Evolutionary conservation across 345 rosid genomes (phyloP).

Genomic region (Garcia nutans): DNA sequence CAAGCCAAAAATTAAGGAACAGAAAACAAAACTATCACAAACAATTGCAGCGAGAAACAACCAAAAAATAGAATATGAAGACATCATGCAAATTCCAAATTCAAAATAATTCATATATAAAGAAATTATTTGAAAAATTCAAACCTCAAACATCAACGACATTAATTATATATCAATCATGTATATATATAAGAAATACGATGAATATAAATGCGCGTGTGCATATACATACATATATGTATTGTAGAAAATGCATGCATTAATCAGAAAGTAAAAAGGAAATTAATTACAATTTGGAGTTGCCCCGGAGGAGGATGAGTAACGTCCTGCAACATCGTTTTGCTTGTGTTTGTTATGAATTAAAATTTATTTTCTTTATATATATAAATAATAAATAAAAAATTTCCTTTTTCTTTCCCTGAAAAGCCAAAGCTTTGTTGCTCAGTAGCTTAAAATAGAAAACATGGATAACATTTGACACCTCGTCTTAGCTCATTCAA

Average conservation of each 20-base stretch:
- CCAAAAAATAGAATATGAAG: neutral
- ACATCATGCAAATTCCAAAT: neutral
- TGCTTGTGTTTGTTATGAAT: neutral
- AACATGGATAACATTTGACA: neutral
- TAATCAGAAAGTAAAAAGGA: neutral
- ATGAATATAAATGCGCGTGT: neutral
- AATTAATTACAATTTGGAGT: slow-evolving; percentile 35
- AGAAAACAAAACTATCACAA: too few relatives aligned
- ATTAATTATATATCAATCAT: neutral
- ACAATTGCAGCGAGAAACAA: neutral
- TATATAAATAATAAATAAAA: neutral
- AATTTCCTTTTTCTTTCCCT: neutral
- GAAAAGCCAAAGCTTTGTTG: neutral
- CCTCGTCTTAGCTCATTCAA: slow-evolving; percentile 12
- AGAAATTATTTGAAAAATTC: neutral
- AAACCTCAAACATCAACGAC: neutral
- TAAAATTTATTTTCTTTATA: neutral
- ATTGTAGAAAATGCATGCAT: neutral
- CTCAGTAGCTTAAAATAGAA: neutral
- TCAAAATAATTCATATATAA: too few relatives aligned
- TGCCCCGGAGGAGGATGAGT: slow-evolving; percentile 39
- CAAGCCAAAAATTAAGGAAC: too few relatives aligned
- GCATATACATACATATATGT: too few relatives aligned
- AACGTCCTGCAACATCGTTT: slow-evolving; percentile 47
- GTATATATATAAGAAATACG: neutral